Base-by-base conservation (phyloP, 2,329 filamentous ascomycete species). In the Trichoderma koningiopsis region DNA sequence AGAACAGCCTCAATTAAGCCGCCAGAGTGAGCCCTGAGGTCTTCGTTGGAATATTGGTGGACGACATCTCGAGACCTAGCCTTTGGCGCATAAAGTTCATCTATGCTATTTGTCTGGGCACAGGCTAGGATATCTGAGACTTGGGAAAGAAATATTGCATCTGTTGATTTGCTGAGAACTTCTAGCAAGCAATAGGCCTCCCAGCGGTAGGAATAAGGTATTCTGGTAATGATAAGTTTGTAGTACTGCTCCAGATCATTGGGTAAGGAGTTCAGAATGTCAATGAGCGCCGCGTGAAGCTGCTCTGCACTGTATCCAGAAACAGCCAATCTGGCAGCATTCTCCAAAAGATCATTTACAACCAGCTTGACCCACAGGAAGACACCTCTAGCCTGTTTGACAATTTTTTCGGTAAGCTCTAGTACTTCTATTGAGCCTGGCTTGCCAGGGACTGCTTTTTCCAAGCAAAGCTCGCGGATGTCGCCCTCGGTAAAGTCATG, bases 351-450 rank as follows among this genome's bases (percentile, higher is more conserved):
- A 29, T 65, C 68, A 1, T 37, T n/a, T 14, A 68, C 4, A 1
- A 68, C 59, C 27, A 69, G n/a, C 16, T 64, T 69, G 4, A 43
- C 68, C 68, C 68, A 69, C 3, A 69, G 5, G 14, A 69, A 69
- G 4, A 69, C 68, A 11, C 68, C 68, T 0, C 22, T 53, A 7
- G 68, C 37, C 19, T 31, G 37, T 10, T 53, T 16, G 2, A 69
- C 60, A 11, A 69, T 69, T 14, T 69, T 31, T 0, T 69, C 40
- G 0, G 56, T 43, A 1, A 69, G 1, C 3, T 33, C 13, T 0
- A 69, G 7, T 5, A 69, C 43, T 29, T 64, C 59, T 4, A 19
- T 0, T 13, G 59, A 57, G 0, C 40, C 53, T 10, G 67, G 60
- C 2, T 19, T 3, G n/a, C 24, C 22, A n/a, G 4, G 7, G 2